These are phyloP conservation scores for Amyloporia xantha DNA, from an alignment of 768 basidiomycete species.

Conservation along the genomic window DNA sequence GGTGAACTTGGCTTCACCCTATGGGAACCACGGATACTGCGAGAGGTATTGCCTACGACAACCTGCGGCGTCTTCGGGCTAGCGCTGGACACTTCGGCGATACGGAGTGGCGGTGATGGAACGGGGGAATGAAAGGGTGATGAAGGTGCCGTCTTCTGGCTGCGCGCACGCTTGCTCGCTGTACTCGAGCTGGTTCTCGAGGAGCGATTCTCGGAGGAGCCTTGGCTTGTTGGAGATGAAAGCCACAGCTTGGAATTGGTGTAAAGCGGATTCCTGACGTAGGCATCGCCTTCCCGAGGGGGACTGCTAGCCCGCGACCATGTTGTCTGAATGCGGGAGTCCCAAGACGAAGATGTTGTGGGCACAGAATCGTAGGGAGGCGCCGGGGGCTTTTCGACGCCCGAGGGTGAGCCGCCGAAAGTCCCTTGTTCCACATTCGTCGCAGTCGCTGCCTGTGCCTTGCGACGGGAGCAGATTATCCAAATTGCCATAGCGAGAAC, in stretches of 20 bases:
- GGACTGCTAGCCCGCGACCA: background rate
- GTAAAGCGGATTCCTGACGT: slow-evolving; percentile 10
- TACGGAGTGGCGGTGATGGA: slow-evolving; percentile 9
- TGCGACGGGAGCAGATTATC: slow-evolving; percentile 32
- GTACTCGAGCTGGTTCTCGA: background rate
- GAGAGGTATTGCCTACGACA: background rate
- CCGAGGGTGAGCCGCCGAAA: background rate
- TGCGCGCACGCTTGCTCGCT: background rate
- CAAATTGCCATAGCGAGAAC: slow-evolving; percentile 38
- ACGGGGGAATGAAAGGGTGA: slow-evolving; percentile 2
- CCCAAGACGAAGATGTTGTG: background rate
- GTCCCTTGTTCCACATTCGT: background rate
- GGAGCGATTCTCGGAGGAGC: slow-evolving; percentile 1
- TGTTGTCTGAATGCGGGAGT: background rate
- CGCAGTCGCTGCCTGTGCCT: background rate
- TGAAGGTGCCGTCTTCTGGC: slow-evolving; percentile 7
- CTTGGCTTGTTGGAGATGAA: slow-evolving; percentile 5
- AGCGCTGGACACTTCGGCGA: slow-evolving; percentile 7
- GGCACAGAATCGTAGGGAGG: background rate
- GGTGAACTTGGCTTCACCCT: slow-evolving; percentile 5
- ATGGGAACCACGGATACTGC: slow-evolving; percentile 2
- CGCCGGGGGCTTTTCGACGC: background rate
- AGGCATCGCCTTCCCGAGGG: background rate
- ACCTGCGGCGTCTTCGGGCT: slow-evolving; percentile 10
- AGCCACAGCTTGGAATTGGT: slow-evolving; percentile 7